Percentiles rank a stretch among this genome's conserved stretches.
These are phyloP conservation scores for Sugiyamaella novakii DNA, from an alignment of 1,139 yeast genomes.

Conservation along the genomic window DNA sequence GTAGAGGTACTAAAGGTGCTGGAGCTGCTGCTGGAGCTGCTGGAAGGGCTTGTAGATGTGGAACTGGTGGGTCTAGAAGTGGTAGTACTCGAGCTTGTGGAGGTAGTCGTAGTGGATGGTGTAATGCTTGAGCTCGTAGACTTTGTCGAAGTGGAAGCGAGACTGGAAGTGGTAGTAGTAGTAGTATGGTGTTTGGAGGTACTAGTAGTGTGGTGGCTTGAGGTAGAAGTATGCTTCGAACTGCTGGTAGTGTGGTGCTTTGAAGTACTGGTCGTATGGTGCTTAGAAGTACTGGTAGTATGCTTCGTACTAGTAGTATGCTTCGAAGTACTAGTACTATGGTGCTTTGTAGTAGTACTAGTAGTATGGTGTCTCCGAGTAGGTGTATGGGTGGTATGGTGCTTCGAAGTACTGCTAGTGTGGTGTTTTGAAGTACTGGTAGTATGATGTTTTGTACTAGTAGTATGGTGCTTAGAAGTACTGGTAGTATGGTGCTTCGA, in stretches of 20 bases:
- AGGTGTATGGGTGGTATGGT: not conserved
- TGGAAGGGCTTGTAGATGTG: no score
- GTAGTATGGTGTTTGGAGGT: not conserved
- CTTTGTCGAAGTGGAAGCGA: not conserved
- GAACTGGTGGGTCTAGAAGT: constrained; percentile 1
- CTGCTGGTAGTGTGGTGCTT: not conserved
- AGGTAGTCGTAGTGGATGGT: no score
- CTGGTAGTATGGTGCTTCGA: no score
- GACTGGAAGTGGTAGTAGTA: constrained; percentile 1
- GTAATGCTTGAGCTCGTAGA: no score
- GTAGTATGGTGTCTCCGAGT: constrained; percentile 1
- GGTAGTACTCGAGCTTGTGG: not conserved
- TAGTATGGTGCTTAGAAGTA: not conserved
- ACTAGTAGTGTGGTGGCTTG: not conserved
- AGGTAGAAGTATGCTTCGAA: not conserved
- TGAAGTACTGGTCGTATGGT: not conserved
- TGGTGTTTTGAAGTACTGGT: not conserved
- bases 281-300: not conserved
- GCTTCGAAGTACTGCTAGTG: not conserved
- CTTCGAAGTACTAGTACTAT: not conserved
- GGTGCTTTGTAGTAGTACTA: not conserved
- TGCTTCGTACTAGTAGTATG: not conserved
- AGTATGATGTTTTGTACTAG: not conserved
- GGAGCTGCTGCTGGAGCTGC: no score
- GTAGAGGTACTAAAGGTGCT: not conserved